Conservation (phyloP, 805 yeast species). For the Yarrowia sp. region DNA sequence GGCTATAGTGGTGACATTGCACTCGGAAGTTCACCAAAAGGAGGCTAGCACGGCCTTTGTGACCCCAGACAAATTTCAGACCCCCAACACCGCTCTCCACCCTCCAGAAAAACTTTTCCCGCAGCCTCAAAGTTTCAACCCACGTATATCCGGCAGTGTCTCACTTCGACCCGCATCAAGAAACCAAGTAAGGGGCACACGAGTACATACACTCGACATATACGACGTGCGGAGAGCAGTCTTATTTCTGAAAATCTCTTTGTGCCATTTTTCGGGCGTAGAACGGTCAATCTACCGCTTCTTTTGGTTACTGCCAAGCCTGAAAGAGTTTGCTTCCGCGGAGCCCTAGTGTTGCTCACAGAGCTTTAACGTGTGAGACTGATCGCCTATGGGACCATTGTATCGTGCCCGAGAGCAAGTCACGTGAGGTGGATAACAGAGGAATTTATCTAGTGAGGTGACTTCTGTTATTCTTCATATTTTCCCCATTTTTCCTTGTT, state of each 20-base stretch:
- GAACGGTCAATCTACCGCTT: too few species aligned
- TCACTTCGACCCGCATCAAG: background rate
- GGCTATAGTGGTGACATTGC: background rate
- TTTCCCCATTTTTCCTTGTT: too few species aligned
- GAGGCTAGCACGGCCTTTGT: too few species aligned
- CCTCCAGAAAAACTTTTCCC: background rate
- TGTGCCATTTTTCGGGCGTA: background rate
- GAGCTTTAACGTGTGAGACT: background rate
- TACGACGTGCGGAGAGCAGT: constrained; percentile 2
- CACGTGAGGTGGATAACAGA: too few species aligned
- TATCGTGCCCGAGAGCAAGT: too few species aligned
- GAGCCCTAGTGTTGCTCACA: too few species aligned
- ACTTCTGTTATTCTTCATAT: too few species aligned
- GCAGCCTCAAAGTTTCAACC: background rate
- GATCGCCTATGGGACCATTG: background rate
- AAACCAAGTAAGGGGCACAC: constrained; percentile 2
- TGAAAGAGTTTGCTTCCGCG: too few species aligned
- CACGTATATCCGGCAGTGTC: background rate
- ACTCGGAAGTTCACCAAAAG: background rate
- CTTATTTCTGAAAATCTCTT: too few species aligned
- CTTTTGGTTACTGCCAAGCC: too few species aligned
- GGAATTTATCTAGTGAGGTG: too few species aligned
- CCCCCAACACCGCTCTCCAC: background rate
- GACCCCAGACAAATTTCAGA: too few species aligned
- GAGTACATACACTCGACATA: background rate